phyloP scores from a whole-genome alignment of 108 stramenopile species.

The Stephanodiscus triporus region DNA sequence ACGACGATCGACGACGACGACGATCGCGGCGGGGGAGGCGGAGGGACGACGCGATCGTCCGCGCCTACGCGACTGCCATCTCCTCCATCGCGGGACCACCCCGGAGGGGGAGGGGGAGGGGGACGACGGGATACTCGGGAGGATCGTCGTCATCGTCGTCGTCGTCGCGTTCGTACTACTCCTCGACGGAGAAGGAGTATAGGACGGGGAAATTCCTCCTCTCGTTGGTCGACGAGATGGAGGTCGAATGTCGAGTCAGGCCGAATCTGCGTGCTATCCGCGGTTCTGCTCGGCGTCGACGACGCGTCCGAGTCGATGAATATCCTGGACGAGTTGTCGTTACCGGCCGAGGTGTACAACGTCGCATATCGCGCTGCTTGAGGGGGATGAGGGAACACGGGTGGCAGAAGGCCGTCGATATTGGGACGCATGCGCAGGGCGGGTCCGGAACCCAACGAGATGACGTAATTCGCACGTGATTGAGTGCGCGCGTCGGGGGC shows the following conservation, averaged over 20 bases:
- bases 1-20: neutral
- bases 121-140: too few species aligned
- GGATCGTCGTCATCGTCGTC: conserved; percentile 1
- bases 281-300: conserved; percentile 47
- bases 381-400: conserved; percentile 9
- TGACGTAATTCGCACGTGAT: conserved; percentile 58
- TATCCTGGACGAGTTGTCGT: conserved; percentile 32
- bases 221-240: conserved; percentile 42
- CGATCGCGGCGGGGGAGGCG: neutral
- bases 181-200: too few species aligned
- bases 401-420: conserved; percentile 58
- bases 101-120: too few species aligned
- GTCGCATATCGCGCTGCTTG: conserved; percentile 13
- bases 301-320: conserved; percentile 22
- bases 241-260: conserved; percentile 7
- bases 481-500: conserved; percentile 46
- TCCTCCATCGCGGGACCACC: conserved; percentile 27
- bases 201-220: conserved; percentile 35
- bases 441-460: conserved; percentile 51
- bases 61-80: conserved; percentile 42
- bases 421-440: conserved; percentile 54
- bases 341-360: conserved; percentile 49
- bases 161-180: too few species aligned
- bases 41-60: conserved; percentile 1
- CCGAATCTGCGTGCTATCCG: conserved; percentile 35